Evolutionary conservation across 345 rosid species (phyloP).

Genomic region (Turritis glabra): DNA sequence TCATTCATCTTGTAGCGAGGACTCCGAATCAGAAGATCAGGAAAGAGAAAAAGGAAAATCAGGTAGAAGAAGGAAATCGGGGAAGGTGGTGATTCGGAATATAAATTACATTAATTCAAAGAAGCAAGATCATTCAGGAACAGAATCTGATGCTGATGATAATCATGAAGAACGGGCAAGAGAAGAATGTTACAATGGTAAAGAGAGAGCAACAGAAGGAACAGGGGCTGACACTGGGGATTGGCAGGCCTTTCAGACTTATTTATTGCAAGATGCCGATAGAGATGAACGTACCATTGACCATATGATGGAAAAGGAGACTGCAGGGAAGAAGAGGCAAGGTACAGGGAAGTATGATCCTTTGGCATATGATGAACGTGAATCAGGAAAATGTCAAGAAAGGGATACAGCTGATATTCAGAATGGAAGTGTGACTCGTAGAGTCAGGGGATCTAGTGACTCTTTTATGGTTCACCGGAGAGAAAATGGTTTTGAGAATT

Average conservation of each 20-base stretch:
- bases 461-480: slow-evolving; percentile 47
- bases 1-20: slow-evolving; percentile 66
- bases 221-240: slow-evolving; percentile 65
- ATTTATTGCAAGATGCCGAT: slow-evolving; percentile 72
- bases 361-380: slow-evolving; percentile 49
- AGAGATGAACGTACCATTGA: slow-evolving; percentile 56
- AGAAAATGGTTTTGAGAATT: slow-evolving; percentile 44
- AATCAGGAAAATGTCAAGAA: slow-evolving; percentile 47
- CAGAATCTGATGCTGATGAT: slow-evolving; percentile 58
- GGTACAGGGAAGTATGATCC: slow-evolving; percentile 59
- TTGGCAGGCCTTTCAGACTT: slow-evolving; percentile 92
- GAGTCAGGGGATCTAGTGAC: slow-evolving; percentile 54
- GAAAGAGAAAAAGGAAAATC: slow-evolving; percentile 57
- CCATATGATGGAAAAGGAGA: slow-evolving; percentile 62
- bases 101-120: slow-evolving; percentile 79
- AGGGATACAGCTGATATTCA: slow-evolving; percentile 46
- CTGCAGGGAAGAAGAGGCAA: slow-evolving; percentile 51
- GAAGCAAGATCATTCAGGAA: slow-evolving; percentile 55
- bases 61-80: slow-evolving; percentile 64
- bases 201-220: slow-evolving; percentile 43
- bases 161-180: slow-evolving; percentile 48
- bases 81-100: slow-evolving; percentile 80
- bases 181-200: slow-evolving; percentile 42
- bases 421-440: slow-evolving; percentile 50
- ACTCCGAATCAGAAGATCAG: slow-evolving; percentile 51